Evolutionary conservation across 1,139 yeast genomes (phyloP).

Genomic region (Meyerozyma elateridarum): DNA sequence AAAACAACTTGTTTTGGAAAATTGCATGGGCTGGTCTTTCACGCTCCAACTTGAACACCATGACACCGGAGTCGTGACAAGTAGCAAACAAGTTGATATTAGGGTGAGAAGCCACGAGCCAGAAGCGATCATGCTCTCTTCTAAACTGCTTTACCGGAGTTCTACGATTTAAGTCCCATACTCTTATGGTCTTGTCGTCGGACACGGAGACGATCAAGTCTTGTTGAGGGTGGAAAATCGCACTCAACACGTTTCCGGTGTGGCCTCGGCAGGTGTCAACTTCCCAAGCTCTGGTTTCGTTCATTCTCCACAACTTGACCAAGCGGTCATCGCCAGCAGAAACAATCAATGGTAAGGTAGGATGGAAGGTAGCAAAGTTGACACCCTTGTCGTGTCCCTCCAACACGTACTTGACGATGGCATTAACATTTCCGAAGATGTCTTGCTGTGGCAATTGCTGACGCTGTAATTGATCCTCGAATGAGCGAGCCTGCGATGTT

Average conservation of each 20-base stretch:
- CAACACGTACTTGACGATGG: conserved; percentile 89
- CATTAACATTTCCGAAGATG: conserved; percentile 90
- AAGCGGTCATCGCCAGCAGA: conserved; percentile 97
- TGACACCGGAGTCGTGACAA: conserved; percentile 95
- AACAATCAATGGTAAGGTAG: conserved; percentile 89
- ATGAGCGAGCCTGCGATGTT: conserved; percentile 43
- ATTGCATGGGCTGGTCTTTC: conserved; percentile 90
- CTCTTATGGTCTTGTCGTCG: conserved; percentile 95
- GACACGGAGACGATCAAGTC: conserved; percentile 90
- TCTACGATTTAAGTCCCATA: conserved; percentile 95
- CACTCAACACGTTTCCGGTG: conserved; percentile 85
- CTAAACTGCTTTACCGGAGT: conserved; percentile 92
- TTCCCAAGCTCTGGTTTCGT: conserved; percentile 98
- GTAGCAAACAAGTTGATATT: conserved; percentile 89
- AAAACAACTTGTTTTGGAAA: conserved; percentile 66
- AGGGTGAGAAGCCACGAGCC: conserved; percentile 91
- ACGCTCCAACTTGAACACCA: conserved; percentile 96
- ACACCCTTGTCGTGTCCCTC: conserved; percentile 99
- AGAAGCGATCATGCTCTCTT: conserved; percentile 91
- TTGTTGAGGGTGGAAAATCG: conserved; percentile 89
- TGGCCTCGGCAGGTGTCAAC: conserved; percentile 98
- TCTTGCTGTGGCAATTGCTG: conserved; percentile 81
- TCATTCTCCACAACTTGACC: conserved; percentile 96
- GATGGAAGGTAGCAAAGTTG: conserved; percentile 98
- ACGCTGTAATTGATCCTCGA: conserved; percentile 77